Base-by-base conservation (phyloP, 257 asterid species). In the Gentiana straminea region DNA sequence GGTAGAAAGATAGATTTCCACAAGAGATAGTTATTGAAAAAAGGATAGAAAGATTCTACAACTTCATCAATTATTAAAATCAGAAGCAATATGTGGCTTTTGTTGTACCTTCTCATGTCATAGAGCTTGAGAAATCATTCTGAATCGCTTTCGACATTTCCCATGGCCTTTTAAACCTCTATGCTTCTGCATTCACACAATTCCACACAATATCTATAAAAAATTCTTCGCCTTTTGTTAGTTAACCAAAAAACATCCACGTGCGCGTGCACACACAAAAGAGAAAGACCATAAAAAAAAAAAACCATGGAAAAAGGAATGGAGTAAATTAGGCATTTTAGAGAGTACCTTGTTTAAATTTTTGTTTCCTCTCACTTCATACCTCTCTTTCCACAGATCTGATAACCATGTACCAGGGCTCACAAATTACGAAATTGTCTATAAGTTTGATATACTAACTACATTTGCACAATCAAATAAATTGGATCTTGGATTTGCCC, bases 331-430 rank as follows among this genome's bases (percentile, higher is more conserved):
- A 43, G 38, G 1, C 1, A 51, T 7, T 37, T 39, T 3, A 9
- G 5, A 24, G 24, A 24, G 3, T 71, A 73, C 80, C 80, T 73
- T 70, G 64, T 68, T 76, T 37, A 73, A 68, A 47, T 60, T 70
- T 66, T 75, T 75, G 75, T 79, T 76, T 60, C 73, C 86, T 65
- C 82, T 76, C 7, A 76, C 86, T 64, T 79, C 73, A 37, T 79
- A 79, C 74, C 86, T 72, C 66, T 79, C 86, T 38, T 57, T 65
- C 53, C 75, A 76, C 71, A 76, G 64, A 13, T 79, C 78, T 8
- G 75, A 55, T 57, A 76, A 68, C 82, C 82, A 76, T 12, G 82
- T 64, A 34, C 86, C 82, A 1, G 80, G 86, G 58, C 74, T 77
- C 45, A 64, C 84, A 64, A 79, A 51, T 81, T 79, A 68, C 67